Evolutionary conservation across 768 basidiomycete genomes (phyloP).

Genomic region (Termitomyces titanicus): DNA sequence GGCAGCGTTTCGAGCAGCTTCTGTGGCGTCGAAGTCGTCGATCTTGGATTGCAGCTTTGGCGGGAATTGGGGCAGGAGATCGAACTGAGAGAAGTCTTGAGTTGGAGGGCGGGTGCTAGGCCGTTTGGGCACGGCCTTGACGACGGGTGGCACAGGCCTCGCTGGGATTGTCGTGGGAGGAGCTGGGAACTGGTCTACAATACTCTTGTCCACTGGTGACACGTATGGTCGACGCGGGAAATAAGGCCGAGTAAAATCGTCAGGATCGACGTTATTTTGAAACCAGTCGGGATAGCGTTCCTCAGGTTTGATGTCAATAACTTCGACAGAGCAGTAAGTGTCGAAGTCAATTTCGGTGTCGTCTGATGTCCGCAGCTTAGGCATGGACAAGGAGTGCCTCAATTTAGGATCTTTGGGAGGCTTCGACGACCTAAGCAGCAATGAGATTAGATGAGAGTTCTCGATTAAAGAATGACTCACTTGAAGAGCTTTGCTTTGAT

Average conservation of each 20-base stretch:
- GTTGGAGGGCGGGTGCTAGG: background rate
- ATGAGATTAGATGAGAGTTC: background rate
- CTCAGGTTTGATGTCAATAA: background rate
- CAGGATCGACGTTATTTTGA: background rate
- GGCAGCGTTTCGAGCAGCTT: background rate
- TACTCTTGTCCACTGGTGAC: background rate
- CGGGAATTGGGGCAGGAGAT: background rate
- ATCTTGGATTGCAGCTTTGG: background rate
- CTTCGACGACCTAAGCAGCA: background rate
- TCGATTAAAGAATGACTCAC: background rate
- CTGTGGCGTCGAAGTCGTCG: background rate
- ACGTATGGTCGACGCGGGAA: background rate
- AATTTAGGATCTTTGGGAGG: background rate
- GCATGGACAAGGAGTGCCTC: background rate
- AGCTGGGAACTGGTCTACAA: background rate
- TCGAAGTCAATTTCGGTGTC: background rate
- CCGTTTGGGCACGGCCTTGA: background rate
- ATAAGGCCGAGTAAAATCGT: background rate
- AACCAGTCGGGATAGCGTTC: background rate
- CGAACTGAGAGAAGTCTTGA: background rate
- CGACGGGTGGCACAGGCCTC: background rate
- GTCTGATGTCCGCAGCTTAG: background rate
- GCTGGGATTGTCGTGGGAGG: background rate
- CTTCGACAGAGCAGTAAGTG: background rate
- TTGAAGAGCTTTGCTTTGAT: conserved; percentile 1